Conservation (phyloP, 306 rosid genomes). For the Alnus rubra region DNA sequence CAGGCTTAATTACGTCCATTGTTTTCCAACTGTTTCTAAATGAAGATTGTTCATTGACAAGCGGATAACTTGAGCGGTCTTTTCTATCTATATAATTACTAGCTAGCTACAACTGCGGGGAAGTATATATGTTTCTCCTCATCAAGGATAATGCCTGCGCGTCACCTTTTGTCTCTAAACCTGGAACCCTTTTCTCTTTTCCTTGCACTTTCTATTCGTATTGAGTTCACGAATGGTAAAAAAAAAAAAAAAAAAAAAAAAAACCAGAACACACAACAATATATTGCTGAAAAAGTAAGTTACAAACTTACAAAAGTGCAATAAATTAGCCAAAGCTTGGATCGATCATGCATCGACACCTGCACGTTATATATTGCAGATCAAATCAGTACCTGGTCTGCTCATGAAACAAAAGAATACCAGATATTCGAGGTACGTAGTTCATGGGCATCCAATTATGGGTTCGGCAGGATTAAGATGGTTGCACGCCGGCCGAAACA, state of each 20-base stretch:
- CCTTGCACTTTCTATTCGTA: not conserved
- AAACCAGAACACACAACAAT: too few relatives aligned
- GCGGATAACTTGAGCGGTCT: not conserved
- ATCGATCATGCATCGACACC: too few relatives aligned
- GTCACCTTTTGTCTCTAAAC: conserved; percentile 25
- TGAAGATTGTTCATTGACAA: not conserved
- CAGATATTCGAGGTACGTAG: not conserved
- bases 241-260: too few relatives aligned
- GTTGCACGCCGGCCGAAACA: not conserved
- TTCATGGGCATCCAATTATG: not conserved
- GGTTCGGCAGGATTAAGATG: not conserved
- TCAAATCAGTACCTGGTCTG: not conserved
- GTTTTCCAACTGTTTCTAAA: not conserved
- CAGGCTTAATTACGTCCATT: too few relatives aligned
- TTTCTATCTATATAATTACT: not conserved
- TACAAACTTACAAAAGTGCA: too few relatives aligned
- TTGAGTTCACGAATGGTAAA: too few relatives aligned
- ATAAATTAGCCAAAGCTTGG: too few relatives aligned
- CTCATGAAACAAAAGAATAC: not conserved
- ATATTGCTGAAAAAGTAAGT: too few relatives aligned
- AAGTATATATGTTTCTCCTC: not conserved
- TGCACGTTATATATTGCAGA: too few relatives aligned
- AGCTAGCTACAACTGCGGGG: not conserved
- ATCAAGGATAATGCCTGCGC: conserved; percentile 8
- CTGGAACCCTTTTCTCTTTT: conserved; percentile 19